Base-by-base conservation (phyloP, 2,329 filamentous ascomycete genomes). In the Delphinella strobiligena region DNA sequence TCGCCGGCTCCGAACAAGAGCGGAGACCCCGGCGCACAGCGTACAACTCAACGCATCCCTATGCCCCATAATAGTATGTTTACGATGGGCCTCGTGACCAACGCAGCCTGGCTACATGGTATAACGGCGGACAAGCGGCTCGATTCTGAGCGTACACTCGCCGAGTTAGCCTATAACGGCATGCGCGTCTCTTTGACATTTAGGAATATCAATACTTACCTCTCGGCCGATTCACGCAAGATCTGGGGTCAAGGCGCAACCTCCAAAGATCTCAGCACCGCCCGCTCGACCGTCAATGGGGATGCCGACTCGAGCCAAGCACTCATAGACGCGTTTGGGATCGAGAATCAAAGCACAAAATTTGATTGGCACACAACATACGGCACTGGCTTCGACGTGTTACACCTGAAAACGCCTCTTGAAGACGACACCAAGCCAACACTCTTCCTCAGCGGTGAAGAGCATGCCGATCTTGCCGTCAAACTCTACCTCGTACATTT, bases 191-290 rank as follows among this genome's bases (percentile, higher is more conserved):
- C 84, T 35, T 69, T 98, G 27, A 98, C 91, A 0, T 96, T 98
- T 57, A 74, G 91, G 33, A 71, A 76, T 17, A 95, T 98, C 47
- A 86, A 78, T 2, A 98, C 91, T 0, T 96, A 86, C 54, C 61
- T 94, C 33, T 69, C 80, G 49, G 64, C 67, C 3, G 67, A 75
- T n/a, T 68, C 73, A 30, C 66, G 66, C 19, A 62, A 63, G 2
- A 93, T 98, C 40, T 96, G 88, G 89, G 91, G 91, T 11, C 88
- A 95, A 60, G 91, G 91, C 2, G 89, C 88, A 1, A 75, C 72
- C 1, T 66, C 65, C 5, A 93, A 94, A 62, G 68, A 64, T 0
- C 67, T 68, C 17, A 67, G 68, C 0, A 61, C 66, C 1, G 86
- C 87, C 0, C 63, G 64, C 1, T 51, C 64, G 0, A 78, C 93